A percentile compares a stretch with the other conserved stretches of the same genome.
phyloP scores from a whole-genome alignment of 148 eudicot genomes.

The Selenicereus undatus region DNA sequence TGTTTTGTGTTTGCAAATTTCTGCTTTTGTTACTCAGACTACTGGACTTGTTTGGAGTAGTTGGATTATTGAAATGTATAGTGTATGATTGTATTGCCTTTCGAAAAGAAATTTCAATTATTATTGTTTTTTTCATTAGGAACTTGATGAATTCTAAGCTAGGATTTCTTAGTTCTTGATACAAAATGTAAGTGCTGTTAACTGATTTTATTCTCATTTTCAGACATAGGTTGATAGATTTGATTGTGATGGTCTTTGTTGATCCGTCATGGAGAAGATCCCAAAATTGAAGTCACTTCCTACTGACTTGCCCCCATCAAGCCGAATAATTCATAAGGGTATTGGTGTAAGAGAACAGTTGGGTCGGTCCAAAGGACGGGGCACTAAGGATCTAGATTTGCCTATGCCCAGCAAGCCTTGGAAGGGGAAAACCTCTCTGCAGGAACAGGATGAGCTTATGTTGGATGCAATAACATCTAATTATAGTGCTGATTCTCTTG shows the following conservation, averaged over 20 bases:
- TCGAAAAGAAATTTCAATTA: no score
- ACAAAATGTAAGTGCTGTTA: neutral
- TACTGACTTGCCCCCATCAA: constrained; percentile 30
- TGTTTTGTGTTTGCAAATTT: neutral
- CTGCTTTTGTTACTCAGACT: no score
- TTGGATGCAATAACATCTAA: constrained; percentile 42
- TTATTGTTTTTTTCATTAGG: no score
- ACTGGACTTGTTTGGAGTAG: no score
- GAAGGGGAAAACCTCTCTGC: constrained; percentile 50
- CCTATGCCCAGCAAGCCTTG: constrained; percentile 39
- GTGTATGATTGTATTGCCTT: no score
- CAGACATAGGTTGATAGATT: constrained; percentile 26
- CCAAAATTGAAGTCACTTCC: constrained; percentile 42
- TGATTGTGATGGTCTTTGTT: constrained; percentile 33
- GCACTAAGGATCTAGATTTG: constrained; percentile 32
- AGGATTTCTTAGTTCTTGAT: neutral
- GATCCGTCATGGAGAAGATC: constrained; percentile 53
- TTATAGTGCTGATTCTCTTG: constrained; percentile 46
- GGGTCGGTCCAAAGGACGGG: constrained; percentile 29
- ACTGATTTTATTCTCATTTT: constrained; percentile 9
- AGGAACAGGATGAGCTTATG: constrained; percentile 55
- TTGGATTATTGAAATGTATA: no score
- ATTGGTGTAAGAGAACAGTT: constrained; percentile 35
- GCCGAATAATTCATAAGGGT: constrained; percentile 26
- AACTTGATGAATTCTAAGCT: neutral